A percentile compares a stretch with the other conserved stretches of the same genome.
Conservation (phyloP, 345 rosid species). For the Moricandia moricandioides region DNA sequence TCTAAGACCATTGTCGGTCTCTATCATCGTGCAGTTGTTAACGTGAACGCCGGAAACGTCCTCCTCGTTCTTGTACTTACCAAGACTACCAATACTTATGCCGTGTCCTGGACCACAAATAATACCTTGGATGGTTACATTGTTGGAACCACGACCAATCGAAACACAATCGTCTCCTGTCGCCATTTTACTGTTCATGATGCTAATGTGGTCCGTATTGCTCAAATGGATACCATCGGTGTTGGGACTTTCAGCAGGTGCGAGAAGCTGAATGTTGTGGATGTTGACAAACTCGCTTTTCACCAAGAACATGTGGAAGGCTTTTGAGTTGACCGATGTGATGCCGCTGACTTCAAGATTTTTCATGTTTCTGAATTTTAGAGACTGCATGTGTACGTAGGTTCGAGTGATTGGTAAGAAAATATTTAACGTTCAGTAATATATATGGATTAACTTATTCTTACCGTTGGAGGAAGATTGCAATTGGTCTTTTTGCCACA, state of each 20-base stretch:
- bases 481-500: slow-evolving; percentile 39
- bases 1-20: slow-evolving; percentile 36
- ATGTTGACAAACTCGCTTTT: slow-evolving; percentile 20
- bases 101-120: slow-evolving; percentile 38
- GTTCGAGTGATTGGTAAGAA: neutral
- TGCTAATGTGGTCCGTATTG: slow-evolving; percentile 29
- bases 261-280: slow-evolving; percentile 40
- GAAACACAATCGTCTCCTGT: slow-evolving; percentile 41
- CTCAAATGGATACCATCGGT: slow-evolving; percentile 39
- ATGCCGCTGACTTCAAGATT: slow-evolving; percentile 38
- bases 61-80: slow-evolving; percentile 35
- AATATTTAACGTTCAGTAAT: neutral
- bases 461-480: slow-evolving; percentile 48
- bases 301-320: slow-evolving; percentile 50
- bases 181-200: slow-evolving; percentile 25
- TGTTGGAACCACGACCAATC: slow-evolving; percentile 36
- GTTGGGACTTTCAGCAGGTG: slow-evolving; percentile 54
- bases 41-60: slow-evolving; percentile 28
- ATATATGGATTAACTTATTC: neutral
- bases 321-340: slow-evolving; percentile 48
- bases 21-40: slow-evolving; percentile 28
- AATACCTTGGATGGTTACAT: slow-evolving; percentile 31
- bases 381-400: slow-evolving; percentile 36
- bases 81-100: slow-evolving; percentile 38
- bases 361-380: slow-evolving; percentile 40